Conservation (phyloP, 306 rosid species). For the Vicia villosa region DNA sequence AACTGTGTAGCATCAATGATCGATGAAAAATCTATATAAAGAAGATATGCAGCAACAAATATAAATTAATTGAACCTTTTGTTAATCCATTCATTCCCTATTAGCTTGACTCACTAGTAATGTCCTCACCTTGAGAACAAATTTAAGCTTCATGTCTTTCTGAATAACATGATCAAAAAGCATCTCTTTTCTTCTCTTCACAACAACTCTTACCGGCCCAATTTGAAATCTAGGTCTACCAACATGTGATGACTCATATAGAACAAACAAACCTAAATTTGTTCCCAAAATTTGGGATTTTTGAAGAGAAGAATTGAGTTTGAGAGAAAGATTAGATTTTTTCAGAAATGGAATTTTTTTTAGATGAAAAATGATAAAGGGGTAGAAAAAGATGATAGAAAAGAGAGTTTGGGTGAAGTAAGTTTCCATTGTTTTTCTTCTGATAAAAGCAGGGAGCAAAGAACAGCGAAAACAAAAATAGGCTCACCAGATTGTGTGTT, state of each 20-base stretch:
- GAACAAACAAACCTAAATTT: constrained; percentile 44
- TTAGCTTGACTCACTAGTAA: constrained; percentile 67
- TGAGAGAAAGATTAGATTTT: constrained; percentile 39
- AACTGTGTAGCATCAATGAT: neutral
- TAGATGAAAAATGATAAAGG: constrained; percentile 62
- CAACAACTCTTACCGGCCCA: constrained; percentile 64
- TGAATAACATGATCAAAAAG: constrained; percentile 83
- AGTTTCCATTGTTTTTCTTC: constrained; percentile 50
- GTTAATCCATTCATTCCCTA: constrained; percentile 28
- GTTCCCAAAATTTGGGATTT: constrained; percentile 61
- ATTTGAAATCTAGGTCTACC: constrained; percentile 24
- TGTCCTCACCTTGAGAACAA: constrained; percentile 73
- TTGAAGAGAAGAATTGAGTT: constrained; percentile 41
- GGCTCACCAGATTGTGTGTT: constrained; percentile 14
- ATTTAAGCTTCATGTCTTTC: constrained; percentile 78
- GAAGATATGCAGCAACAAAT: constrained; percentile 8
- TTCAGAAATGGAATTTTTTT: constrained; percentile 39
- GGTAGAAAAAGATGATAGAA: constrained; percentile 36
- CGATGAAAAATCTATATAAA: constrained; percentile 20
- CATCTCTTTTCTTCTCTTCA: constrained; percentile 84
- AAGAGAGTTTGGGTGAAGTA: constrained; percentile 45
- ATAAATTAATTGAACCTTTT: constrained; percentile 11
- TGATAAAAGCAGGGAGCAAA: neutral
- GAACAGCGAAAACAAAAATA: too few relatives aligned
- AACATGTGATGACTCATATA: constrained; percentile 14